A percentile compares a stretch with the other conserved stretches of the same genome.
Conservation (phyloP, 2,329 filamentous ascomycete genomes). For the Claviceps spartinae region DNA sequence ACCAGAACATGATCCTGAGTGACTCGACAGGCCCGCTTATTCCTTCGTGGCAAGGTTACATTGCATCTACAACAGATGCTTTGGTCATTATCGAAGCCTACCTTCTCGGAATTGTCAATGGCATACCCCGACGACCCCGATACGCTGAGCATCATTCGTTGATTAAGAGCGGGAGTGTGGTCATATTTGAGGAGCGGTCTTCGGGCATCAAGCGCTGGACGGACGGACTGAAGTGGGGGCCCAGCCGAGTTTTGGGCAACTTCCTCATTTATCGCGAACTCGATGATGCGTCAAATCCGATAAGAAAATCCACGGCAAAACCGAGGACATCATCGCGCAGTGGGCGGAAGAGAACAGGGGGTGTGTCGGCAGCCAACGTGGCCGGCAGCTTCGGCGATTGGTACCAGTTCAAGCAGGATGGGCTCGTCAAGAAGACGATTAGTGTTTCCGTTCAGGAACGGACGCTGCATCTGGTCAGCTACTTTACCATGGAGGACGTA, state of each 20-base stretch:
- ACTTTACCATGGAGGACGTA: constrained; percentile 63
- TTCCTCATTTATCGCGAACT: constrained; percentile 76
- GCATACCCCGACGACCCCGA: constrained; percentile 70
- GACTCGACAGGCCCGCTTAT: constrained; percentile 25
- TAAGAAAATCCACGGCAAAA: neutral
- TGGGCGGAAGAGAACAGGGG: neutral
- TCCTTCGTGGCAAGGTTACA: constrained; percentile 53
- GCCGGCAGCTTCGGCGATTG: constrained; percentile 72
- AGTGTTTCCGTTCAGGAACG: constrained; percentile 61
- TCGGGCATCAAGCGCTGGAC: constrained; percentile 91
- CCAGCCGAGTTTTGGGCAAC: constrained; percentile 72
- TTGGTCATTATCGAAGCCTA: constrained; percentile 72
- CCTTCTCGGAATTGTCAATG: constrained; percentile 52
- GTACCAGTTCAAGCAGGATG: constrained; percentile 70
- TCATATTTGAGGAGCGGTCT: constrained; percentile 80
- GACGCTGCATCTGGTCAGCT: constrained; percentile 73
- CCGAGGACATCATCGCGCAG: neutral
- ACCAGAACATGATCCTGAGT: neutral
- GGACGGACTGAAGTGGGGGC: constrained; percentile 79
- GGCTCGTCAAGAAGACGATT: constrained; percentile 84
- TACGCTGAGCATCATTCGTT: constrained; percentile 64
- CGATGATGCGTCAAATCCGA: constrained; percentile 22
- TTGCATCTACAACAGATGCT: constrained; percentile 57
- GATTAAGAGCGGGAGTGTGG: constrained; percentile 71
- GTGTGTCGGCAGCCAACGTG: constrained; percentile 4